Evolutionary conservation across 2,329 filamentous ascomycete genomes (phyloP).

Genomic region (Nigrospora oryzae): DNA sequence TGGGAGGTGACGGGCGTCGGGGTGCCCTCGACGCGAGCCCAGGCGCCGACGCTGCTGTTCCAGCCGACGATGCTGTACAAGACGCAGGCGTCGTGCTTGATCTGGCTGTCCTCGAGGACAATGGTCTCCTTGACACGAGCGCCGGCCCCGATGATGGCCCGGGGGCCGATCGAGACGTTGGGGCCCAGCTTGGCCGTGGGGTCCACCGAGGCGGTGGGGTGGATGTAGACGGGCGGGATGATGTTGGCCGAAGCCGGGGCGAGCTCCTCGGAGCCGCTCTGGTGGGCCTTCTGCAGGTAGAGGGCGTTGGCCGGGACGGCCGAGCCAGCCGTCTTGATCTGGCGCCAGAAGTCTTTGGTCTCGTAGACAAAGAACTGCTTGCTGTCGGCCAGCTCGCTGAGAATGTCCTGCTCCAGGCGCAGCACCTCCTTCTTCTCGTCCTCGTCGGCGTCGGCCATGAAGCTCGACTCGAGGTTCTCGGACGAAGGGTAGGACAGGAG

Average conservation of each 20-base stretch:
- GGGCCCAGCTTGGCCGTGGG: constrained; percentile 94
- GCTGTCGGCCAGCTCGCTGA: constrained; percentile 90
- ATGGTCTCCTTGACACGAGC: constrained; percentile 93
- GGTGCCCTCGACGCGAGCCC: constrained; percentile 94
- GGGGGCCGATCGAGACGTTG: constrained; percentile 93
- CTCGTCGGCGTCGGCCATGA: constrained; percentile 55
- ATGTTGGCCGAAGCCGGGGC: constrained; percentile 78
- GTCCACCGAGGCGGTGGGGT: constrained; percentile 83
- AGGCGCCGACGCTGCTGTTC: constrained; percentile 93
- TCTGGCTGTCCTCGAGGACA: constrained; percentile 87
- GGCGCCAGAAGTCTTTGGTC: constrained; percentile 98
- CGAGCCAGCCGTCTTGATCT: constrained; percentile 98
- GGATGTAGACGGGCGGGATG: constrained; percentile 88
- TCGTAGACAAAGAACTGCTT: constrained; percentile 98
- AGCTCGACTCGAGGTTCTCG: constrained; percentile 74
- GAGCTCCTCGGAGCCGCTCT: constrained; percentile 73
- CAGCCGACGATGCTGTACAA: constrained; percentile 95
- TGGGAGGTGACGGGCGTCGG: constrained; percentile 82
- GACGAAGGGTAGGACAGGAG: constrained; percentile 93
- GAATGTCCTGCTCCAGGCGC: constrained; percentile 92
- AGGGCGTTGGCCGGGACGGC: constrained; percentile 94
- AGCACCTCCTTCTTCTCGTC: constrained; percentile 76
- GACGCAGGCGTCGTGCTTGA: constrained; percentile 94
- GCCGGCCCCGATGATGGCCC: constrained; percentile 74
- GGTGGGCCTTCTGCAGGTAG: constrained; percentile 90